Conservation (phyloP, 108 stramenopile species). For the Schizochytrium sp. region DNA sequence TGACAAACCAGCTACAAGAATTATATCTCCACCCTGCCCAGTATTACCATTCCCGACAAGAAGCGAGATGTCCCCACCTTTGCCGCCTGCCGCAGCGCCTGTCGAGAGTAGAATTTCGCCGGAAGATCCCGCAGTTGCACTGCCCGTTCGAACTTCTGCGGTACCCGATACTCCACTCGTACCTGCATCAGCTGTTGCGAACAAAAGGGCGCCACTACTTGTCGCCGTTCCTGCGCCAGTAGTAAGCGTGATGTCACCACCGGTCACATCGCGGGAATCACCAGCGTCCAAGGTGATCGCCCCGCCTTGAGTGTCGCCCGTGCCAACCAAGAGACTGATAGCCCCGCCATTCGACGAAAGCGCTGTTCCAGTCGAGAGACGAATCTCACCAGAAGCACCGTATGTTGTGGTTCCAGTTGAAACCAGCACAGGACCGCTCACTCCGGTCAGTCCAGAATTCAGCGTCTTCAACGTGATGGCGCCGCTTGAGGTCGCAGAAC, state of each 20-base stretch:
- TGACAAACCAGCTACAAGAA: background rate
- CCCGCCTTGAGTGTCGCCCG: constrained; percentile 17
- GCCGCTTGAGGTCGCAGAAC: constrained; percentile 24
- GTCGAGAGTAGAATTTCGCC: constrained; percentile 11
- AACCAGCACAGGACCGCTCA: constrained; percentile 28
- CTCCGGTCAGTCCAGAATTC: constrained; percentile 34
- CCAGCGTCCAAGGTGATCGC: background rate
- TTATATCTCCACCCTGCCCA: constrained; percentile 12
- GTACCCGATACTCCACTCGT: constrained; percentile 30
- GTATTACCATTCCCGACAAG: constrained; percentile 21
- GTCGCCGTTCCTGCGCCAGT: constrained; percentile 17
- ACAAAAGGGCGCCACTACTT: constrained; percentile 26
- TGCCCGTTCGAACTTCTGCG: constrained; percentile 14
- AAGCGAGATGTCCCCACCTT: constrained; percentile 16
- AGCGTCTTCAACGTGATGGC: constrained; percentile 15
- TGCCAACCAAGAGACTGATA: constrained; percentile 34
- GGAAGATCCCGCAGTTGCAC: background rate
- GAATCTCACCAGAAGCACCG: constrained; percentile 34
- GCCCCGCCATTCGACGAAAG: constrained; percentile 26
- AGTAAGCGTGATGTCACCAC: constrained; percentile 13
- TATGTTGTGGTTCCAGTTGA: constrained; percentile 34
- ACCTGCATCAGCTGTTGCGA: constrained; percentile 32
- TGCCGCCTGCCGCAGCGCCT: constrained; percentile 18
- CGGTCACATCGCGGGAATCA: background rate
- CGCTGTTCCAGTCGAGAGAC: constrained; percentile 35